Evolutionary conservation across 2,329 filamentous ascomycete species (phyloP).

Genomic region (Coleophoma crateriformis): DNA sequence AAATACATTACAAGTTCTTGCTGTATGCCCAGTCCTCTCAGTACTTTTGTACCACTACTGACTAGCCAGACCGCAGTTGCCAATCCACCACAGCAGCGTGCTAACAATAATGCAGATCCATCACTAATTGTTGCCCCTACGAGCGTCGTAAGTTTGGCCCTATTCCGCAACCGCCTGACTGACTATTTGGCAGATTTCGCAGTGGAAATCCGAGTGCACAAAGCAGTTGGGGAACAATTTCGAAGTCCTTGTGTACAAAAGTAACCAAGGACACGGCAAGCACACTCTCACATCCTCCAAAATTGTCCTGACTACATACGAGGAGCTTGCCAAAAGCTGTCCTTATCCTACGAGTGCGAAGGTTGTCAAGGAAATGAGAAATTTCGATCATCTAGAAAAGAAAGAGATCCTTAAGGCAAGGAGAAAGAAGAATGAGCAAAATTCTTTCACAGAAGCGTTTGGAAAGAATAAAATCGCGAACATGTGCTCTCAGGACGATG

Average conservation of each 20-base stretch:
- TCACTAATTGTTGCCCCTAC: neutral
- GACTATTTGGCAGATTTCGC: neutral
- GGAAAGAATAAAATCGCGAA: neutral
- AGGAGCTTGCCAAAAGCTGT: neutral
- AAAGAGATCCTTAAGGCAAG: neutral
- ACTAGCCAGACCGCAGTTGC: neutral
- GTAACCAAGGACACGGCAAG: neutral
- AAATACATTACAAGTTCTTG: neutral
- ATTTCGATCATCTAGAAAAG: neutral
- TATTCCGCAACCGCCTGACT: neutral
- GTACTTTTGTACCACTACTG: neutral
- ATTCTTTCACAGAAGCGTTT: no score
- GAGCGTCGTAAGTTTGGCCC: neutral
- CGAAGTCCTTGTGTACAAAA: neutral
- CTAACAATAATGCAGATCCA: neutral
- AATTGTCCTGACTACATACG: neutral
- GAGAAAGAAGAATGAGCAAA: no score
- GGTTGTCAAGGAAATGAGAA: no score
- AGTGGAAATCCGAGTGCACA: neutral
- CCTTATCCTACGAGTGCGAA: neutral
- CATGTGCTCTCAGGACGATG: neutral
- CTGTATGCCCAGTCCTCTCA: neutral
- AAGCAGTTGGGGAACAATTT: neutral
- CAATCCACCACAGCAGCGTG: neutral
- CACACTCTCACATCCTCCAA: neutral